Base-by-base conservation (phyloP, 768 basidiomycete genomes). In the Multifurca ochricompacta region DNA sequence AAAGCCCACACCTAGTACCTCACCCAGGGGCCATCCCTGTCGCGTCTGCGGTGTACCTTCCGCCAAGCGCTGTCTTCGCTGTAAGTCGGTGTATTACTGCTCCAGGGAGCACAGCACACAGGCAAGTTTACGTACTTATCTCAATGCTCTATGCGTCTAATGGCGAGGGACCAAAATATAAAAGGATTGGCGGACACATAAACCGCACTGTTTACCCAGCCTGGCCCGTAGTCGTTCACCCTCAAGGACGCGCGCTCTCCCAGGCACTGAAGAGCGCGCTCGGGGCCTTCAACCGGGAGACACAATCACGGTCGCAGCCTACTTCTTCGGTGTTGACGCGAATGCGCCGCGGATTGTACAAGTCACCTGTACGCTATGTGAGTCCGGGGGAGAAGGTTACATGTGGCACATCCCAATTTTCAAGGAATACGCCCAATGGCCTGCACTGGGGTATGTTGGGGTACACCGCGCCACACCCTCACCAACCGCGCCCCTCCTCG, bases 371-470 rank as follows among this genome's bases (percentile, higher is more conserved):
- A 52, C 34, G 7, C 32, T 57, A 8, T 10, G 25, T 5, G 56
- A 57, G 28, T 32, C 56, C 6, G 56, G 51, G 19, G 55, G 48
- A 48, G 56, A 52, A 10, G 55, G 50, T 8, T 48, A 51, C 51
- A 57, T 57, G 56, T 41, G 44, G 34, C 56, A 57, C 45, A 42
- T 39, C 32, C 56, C 56, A 13, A 37, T 42, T 42, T 57, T 52
- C 39, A 57, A 57, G 39, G 56, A 57, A 43, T 37, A 57, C 46
- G 45, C 45, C n/a, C 44, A 51, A 27, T 57, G 56, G 56, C 56
- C 56, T n/a, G 44, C 56, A 28, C 50, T 57, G 4, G 56, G 56
- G 25, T 57, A 57, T 10, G 32, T 57, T 16, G 51, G 45, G 19
- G 27, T 57, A 28, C 56, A 45, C 11, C 56, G 56, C 13, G 45